These are phyloP conservation scores for Dipteronia sinensis DNA, from an alignment of 345 rosid species.

Conservation along the genomic window DNA sequence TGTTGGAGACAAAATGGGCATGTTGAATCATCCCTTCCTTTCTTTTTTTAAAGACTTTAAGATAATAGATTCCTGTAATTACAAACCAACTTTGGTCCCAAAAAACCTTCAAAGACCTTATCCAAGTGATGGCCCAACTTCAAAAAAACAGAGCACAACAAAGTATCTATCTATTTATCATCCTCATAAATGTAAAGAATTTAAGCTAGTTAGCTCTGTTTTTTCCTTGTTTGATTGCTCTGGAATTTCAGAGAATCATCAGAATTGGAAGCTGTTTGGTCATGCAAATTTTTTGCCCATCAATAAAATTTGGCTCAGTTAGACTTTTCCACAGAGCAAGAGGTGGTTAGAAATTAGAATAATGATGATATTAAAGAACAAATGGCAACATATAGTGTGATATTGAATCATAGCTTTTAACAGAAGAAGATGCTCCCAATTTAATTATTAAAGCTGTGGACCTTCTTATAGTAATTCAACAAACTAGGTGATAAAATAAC, in stretches of 20 bases:
- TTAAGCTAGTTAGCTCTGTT: neutral
- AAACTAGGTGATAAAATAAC: too few species aligned
- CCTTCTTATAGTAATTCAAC: too few species aligned
- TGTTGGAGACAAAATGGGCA: conserved; percentile 3
- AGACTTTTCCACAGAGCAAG: neutral
- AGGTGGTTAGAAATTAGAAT: neutral
- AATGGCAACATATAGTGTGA: neutral
- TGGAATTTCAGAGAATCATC: neutral
- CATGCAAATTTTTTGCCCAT: neutral
- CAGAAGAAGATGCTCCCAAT: conserved; percentile 4
- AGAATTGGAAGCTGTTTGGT: neutral
- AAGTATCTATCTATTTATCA: neutral
- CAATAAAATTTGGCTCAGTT: neutral
- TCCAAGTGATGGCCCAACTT: conserved; percentile 5
- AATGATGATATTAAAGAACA: neutral
- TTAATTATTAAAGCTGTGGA: conserved; percentile 1
- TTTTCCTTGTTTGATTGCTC: neutral
- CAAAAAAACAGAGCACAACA: too few species aligned
- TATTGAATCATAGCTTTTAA: neutral
- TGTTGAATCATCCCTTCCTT: neutral
- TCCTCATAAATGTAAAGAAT: neutral
- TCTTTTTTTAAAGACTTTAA: conserved; percentile 8
- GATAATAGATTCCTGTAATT: conserved; percentile 4
- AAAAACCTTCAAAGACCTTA: neutral
- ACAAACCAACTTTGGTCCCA: conserved; percentile 10